These are phyloP conservation scores for Sistotremastrum niveocremeum DNA, from an alignment of 768 basidiomycete species.

Conservation along the genomic window DNA sequence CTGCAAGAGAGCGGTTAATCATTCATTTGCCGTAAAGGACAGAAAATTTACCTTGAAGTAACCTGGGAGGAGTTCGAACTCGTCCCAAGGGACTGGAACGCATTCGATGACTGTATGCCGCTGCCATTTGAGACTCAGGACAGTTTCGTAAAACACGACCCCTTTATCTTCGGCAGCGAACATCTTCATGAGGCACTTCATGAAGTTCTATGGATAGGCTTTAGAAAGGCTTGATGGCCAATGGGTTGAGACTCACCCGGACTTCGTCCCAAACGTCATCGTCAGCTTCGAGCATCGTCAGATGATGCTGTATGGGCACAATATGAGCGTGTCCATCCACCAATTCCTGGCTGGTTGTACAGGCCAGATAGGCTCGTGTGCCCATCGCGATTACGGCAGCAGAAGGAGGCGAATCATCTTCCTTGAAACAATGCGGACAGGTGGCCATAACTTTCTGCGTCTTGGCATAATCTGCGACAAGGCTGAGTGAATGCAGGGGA, in stretches of 20 bases:
- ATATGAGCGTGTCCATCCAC: slow-evolving; percentile 87
- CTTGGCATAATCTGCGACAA: slow-evolving; percentile 68
- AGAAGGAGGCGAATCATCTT: slow-evolving; percentile 82
- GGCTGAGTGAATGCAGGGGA: not conserved
- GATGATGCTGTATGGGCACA: slow-evolving; percentile 88
- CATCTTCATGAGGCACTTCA: slow-evolving; percentile 95
- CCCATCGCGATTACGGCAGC: slow-evolving; percentile 86
- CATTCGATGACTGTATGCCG: slow-evolving; percentile 90
- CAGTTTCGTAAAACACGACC: slow-evolving; percentile 91
- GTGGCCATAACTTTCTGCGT: slow-evolving; percentile 82
- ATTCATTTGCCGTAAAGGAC: not conserved
- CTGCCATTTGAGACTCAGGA: slow-evolving; percentile 74
- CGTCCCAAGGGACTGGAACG: slow-evolving; percentile 80
- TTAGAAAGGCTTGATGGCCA: slow-evolving; percentile 14
- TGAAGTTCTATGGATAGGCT: slow-evolving; percentile 38
- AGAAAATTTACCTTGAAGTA: slow-evolving; percentile 68
- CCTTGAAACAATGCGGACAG: slow-evolving; percentile 84
- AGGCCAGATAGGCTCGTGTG: slow-evolving; percentile 80
- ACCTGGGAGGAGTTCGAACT: slow-evolving; percentile 76
- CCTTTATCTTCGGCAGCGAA: slow-evolving; percentile 87
- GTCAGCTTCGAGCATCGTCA: slow-evolving; percentile 84
- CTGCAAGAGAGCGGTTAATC: slow-evolving; percentile 21
- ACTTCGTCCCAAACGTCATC: slow-evolving; percentile 99
- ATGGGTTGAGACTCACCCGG: slow-evolving; percentile 33
- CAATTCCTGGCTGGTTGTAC: slow-evolving; percentile 80